Conservation (phyloP, 2,329 filamentous ascomycete genomes). For the Huntiella omanensis region DNA sequence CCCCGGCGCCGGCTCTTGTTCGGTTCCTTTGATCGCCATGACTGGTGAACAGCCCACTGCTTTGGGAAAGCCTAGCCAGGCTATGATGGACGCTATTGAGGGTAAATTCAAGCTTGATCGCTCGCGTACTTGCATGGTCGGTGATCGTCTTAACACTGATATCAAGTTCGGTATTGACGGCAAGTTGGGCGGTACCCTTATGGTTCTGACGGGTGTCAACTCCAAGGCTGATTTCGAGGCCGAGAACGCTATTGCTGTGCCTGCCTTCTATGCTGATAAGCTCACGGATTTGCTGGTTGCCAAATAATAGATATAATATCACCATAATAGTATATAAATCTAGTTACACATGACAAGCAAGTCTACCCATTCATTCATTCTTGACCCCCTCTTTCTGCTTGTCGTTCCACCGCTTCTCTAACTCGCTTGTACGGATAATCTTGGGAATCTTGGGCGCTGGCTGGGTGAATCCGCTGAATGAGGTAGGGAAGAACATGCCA, state of each 20-base stretch:
- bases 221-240: conserved; percentile 70
- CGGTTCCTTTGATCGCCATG: conserved; percentile 60
- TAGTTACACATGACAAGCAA: neutral
- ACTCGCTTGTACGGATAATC: conserved; percentile 31
- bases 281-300: conserved; percentile 48
- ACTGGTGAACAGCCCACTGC: conserved; percentile 50
- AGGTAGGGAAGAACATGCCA: conserved; percentile 60
- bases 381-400: conserved; percentile 7
- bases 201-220: conserved; percentile 76
- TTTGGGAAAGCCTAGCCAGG: conserved; percentile 87
- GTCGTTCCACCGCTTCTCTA: conserved; percentile 21
- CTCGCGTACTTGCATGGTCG: conserved; percentile 79
- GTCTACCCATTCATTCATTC: neutral
- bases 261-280: conserved; percentile 67
- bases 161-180: conserved; percentile 91
- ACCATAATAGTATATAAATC: conserved; percentile 9
- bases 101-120: conserved; percentile 85
- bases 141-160: conserved; percentile 84
- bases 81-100: conserved; percentile 98
- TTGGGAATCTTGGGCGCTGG: conserved; percentile 21
- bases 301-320: conserved; percentile 9
- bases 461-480: conserved; percentile 23
- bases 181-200: conserved; percentile 73
- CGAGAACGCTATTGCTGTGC: conserved; percentile 47
- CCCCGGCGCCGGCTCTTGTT: conserved; percentile 73